Evolutionary conservation across 208 protist genomes (phyloP), one percentile per base, ranked within the genome.

Genomic region (Wallacemonas rigidus): DNA sequence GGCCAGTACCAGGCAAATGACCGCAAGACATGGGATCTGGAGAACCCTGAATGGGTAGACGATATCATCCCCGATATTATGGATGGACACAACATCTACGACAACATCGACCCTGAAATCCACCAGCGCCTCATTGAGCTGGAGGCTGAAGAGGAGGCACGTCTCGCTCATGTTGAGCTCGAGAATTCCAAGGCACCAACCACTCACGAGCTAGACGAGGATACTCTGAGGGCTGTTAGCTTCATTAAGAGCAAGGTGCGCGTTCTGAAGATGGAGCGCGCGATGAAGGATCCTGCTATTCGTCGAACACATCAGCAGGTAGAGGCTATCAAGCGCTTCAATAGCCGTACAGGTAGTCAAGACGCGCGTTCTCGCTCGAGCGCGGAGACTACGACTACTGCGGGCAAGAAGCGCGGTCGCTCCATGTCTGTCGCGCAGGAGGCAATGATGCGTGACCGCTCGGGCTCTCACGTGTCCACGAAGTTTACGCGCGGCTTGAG

Each of bases 101-200:
- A 99, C 87, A 99, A 98, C 80, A 95, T 99, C 67, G 99, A 99
- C 80, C 98, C 98, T 9, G 99, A 99, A 45, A 99, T 99, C 83
- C 87, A 97, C 64, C 81, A 97, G 69, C 88, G 88, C 45, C 81
- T 98, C 8, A 53, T 95, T 17, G 92, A 97, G 82, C 79, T 98
- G 40, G 93, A 98, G 81, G 92, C 93, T 8, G 95, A 99, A 79
- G 94, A 99, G 75, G 89, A 97, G 67, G 81, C 88, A 38, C 88
- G 89, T 61, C 77, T 98, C 12, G 88, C 96, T 67, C 83, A 98
- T 76, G 71, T 98, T 8, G 97, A 98, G 77, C 77, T 90, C 35
- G 97, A 98, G 72, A 95, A 98, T 63, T 92, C 97, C n/a, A 85
- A 86, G 60, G 89, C 85, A 76, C 71, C 60, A 36, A 35, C 79